These are phyloP conservation scores for Colletotrichum cuscutae DNA, from an alignment of 2,329 filamentous ascomycete genomes.

Conservation along the genomic window DNA sequence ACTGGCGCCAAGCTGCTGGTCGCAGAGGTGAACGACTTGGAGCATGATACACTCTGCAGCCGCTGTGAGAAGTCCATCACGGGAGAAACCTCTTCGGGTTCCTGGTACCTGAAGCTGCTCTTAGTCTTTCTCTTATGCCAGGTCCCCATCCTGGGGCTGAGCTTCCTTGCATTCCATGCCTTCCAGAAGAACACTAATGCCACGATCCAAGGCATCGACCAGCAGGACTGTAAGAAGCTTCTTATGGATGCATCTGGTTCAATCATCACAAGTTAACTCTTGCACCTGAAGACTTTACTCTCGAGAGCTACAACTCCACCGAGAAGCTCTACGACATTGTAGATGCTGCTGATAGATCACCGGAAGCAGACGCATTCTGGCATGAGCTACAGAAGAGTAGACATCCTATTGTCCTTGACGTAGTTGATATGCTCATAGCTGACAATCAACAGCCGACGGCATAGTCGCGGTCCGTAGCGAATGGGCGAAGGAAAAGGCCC, in stretches of 20 bases:
- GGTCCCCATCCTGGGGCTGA: neutral
- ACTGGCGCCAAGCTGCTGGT: neutral
- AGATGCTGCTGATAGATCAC: neutral
- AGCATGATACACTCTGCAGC: neutral
- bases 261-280: neutral
- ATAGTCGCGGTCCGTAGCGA: neutral
- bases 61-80: neutral
- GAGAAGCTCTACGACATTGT: neutral
- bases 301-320: neutral
- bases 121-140: neutral
- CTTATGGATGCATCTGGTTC: fast-evolving
- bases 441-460: neutral
- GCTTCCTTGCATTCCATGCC: neutral
- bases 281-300: neutral
- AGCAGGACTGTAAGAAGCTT: neutral
- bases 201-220: neutral
- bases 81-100: neutral
- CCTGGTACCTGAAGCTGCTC: neutral
- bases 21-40: neutral
- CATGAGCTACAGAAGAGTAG: neutral
- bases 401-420: neutral
- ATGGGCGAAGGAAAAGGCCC: neutral
- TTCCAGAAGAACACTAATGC: neutral
- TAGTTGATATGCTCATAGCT: neutral
- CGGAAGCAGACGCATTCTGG: neutral